Conservation (phyloP, 345 rosid species). For the Hevea brasiliensis region DNA sequence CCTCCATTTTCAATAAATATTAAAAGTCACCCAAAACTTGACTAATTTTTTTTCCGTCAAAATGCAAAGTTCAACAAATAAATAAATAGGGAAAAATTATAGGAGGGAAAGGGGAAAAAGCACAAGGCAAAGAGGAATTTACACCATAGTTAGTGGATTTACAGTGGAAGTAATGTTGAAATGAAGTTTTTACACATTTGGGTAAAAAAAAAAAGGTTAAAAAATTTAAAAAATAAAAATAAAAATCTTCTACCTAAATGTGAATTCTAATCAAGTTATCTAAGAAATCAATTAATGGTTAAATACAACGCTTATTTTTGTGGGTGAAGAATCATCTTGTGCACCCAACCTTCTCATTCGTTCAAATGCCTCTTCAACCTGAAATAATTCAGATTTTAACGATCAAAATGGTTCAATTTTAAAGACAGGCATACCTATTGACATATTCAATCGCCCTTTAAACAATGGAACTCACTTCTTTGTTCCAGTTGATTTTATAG, state of each 20-base stretch:
- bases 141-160: background rate
- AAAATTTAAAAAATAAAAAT: no score
- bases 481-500: conserved; percentile 80
- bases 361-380: conserved; percentile 81
- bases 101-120: no score
- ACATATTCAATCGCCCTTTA: no score
- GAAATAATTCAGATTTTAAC: background rate
- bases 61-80: no score
- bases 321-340: background rate
- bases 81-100: no score
- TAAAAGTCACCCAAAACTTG: background rate
- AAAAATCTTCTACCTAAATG: background rate
- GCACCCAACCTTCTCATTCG: conserved; percentile 60
- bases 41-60: no score
- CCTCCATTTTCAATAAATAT: background rate
- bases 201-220: background rate
- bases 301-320: background rate
- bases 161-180: background rate
- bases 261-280: background rate
- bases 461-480: conserved; percentile 47
- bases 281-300: background rate
- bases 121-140: no score
- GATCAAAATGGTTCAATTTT: background rate
- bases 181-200: background rate
- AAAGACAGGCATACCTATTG: no score